Evolutionary conservation across 2,329 filamentous ascomycete genomes (phyloP).

Genomic region (Aspergillus piperis): DNA sequence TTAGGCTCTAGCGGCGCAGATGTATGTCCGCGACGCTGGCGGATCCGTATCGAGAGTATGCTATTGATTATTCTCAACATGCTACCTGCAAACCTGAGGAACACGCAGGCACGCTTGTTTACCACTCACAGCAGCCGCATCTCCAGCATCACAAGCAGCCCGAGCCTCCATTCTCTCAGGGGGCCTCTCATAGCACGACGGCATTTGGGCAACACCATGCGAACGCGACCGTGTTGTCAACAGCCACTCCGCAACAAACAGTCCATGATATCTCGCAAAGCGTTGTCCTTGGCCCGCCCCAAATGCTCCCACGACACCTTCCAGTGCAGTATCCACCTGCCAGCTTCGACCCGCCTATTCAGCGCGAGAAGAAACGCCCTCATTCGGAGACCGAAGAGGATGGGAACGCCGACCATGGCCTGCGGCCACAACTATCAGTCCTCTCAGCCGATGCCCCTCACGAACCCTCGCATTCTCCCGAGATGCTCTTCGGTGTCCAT

Average conservation of each 20-base stretch:
- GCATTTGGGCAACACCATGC: constrained; percentile 41
- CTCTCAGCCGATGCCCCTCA: constrained; percentile 33
- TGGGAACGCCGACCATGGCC: constrained; percentile 25
- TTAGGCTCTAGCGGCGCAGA: constrained; percentile 72
- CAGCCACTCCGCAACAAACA: constrained; percentile 31
- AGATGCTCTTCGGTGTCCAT: constrained; percentile 39
- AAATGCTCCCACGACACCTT: constrained; percentile 38
- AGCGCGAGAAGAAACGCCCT: constrained; percentile 38
- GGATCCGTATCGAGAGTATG: constrained; percentile 74
- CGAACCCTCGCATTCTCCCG: constrained; percentile 35
- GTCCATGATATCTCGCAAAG: constrained; percentile 37
- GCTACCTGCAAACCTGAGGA: constrained; percentile 66
- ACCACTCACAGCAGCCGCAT: constrained; percentile 54
- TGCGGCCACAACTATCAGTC: constrained; percentile 35
- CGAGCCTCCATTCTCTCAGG: constrained; percentile 36
- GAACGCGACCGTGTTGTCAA: constrained; percentile 41
- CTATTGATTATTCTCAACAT: constrained; percentile 73
- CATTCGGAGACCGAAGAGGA: constrained; percentile 35
- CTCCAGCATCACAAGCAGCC: constrained; percentile 38
- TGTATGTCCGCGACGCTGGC: constrained; percentile 71
- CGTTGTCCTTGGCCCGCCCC: constrained; percentile 34
- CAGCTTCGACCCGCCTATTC: constrained; percentile 34
- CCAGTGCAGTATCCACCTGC: constrained; percentile 38
- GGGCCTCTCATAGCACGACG: constrained; percentile 34
- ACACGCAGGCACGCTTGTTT: constrained; percentile 64